Conservation (phyloP, 306 rosid species). For the Fagus crenata region DNA sequence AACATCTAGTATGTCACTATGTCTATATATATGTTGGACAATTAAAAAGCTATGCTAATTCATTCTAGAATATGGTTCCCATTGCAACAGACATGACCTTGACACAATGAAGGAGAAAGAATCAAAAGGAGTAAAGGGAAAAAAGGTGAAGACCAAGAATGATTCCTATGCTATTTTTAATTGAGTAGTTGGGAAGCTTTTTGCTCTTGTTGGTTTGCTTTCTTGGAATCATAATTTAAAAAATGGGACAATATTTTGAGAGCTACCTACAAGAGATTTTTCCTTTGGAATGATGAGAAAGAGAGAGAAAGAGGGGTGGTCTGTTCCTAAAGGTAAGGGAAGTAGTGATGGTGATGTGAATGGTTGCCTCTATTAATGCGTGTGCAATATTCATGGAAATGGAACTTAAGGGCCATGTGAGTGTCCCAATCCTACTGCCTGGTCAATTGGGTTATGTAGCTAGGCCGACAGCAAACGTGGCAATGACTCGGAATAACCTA, state of each 20-base stretch:
- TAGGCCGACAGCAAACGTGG: conserved; percentile 35
- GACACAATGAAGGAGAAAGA: neutral
- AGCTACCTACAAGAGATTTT: neutral
- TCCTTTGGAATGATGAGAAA: neutral
- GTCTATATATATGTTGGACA: too few relatives aligned
- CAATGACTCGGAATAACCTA: conserved; percentile 9
- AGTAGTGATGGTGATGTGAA: neutral
- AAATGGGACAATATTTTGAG: neutral
- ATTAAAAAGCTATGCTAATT: neutral
- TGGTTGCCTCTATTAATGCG: too few relatives aligned
- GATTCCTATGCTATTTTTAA: neutral
- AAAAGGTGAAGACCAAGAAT: neutral
- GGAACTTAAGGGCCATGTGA: neutral
- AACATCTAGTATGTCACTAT: too few relatives aligned
- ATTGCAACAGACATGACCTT: conserved; percentile 5
- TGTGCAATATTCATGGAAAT: neutral
- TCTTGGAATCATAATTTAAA: neutral
- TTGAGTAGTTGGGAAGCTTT: conserved; percentile 2
- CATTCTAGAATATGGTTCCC: conserved; percentile 9
- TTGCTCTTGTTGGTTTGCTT: neutral
- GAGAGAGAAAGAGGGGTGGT: too few relatives aligned
- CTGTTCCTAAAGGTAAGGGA: neutral
- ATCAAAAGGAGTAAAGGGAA: neutral
- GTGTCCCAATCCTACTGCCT: conserved; percentile 15
- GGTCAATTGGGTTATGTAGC: conserved; percentile 21